Base-by-base conservation (phyloP, 192 early-diverging fungal species). In the Podila epicladia region DNA sequence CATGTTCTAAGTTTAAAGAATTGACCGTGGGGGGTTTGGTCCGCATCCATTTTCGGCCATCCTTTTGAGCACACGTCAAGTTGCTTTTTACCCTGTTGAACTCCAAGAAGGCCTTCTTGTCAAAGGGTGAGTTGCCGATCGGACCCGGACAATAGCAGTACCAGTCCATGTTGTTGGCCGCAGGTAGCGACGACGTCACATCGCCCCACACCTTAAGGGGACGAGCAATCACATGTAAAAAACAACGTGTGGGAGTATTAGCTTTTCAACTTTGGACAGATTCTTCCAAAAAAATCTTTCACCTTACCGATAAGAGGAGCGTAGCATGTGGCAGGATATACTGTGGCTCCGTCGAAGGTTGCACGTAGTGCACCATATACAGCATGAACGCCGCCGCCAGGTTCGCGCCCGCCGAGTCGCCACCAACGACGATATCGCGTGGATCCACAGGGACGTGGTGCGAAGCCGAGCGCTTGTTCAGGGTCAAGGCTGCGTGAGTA, bases 331-430 rank as follows among this genome's bases (percentile, higher is more conserved):
- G 76, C 69, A 79, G 17, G 17, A 67, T 51, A 33, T 48, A 72
- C 64, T 72, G 71, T 15, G 75, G 75, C 13, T 62, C 41, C 2
- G 60, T 72, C 22, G 59, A 33, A 49, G 76, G 76, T 38, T 79
- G 69, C 32, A 79, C 76, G 62, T 79, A 79, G 9, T 64, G 62
- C 1, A 49, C 33, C 55, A 79, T 20, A 22, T 79, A 79, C 7
- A 72, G 20, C 76, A 79, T 68, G 49, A 79, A 72, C 15, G 89
- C 86, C 8, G 91, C 45, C 0, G 88, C 83, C 13, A 94, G 59
- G 69, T 71, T 86, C n/a, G 90, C 92, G 28, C 93, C 93, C 7
- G 93, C 90, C 41, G 91, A 92, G 65, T 94, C 93, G 6, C 93
- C 93, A 19, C 85, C 86, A 5, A 94, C 70, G 5, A 91, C 82